These are phyloP conservation scores for Ichthyophthirius multifiliis DNA, from an alignment of 169 alveolate species.

Conservation along the genomic window DNA sequence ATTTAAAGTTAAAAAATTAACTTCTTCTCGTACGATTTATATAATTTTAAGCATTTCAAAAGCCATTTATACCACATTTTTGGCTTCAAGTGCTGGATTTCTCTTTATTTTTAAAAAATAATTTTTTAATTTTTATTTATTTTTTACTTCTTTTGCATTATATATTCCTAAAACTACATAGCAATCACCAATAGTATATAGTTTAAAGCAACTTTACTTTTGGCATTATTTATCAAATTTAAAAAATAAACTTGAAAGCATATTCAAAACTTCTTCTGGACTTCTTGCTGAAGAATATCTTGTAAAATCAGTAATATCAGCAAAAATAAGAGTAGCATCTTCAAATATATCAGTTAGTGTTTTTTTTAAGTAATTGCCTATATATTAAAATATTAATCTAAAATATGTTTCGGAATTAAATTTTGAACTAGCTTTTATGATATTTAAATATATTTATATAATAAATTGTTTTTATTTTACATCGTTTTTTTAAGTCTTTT, in stretches of 20 bases:
- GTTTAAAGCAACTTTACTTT: slow-evolving; percentile 66
- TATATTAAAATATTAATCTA: slow-evolving; percentile 11
- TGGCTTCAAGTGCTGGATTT: slow-evolving; percentile 42
- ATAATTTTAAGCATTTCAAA: slow-evolving; percentile 41
- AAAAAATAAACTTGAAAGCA: slow-evolving; percentile 61
- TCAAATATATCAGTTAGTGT: slow-evolving; percentile 37
- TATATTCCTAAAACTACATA: slow-evolving; percentile 72
- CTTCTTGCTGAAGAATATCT: slow-evolving; percentile 44
- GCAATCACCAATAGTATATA: slow-evolving; percentile 82
- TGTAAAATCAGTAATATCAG: slow-evolving; percentile 59
- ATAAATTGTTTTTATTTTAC: too few species aligned
- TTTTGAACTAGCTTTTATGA: slow-evolving; percentile 14
- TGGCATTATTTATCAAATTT: slow-evolving; percentile 68
- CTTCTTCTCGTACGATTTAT: slow-evolving; percentile 30
- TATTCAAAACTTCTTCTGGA: slow-evolving; percentile 60
- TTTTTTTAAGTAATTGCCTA: slow-evolving; percentile 23
- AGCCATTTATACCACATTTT: slow-evolving; percentile 43
- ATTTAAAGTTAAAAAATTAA: slow-evolving; percentile 34
- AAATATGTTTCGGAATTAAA: slow-evolving; percentile 27
- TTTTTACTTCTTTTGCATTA: slow-evolving; percentile 8
- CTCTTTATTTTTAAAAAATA: slow-evolving; percentile 12
- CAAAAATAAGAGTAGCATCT: slow-evolving; percentile 53
- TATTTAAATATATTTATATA: too few species aligned
- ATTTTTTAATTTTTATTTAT: not conserved
- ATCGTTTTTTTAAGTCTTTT: too few species aligned